Evolutionary conservation across 2,329 filamentous ascomycete genomes (phyloP).

Genomic region (Colletotrichum sp.): DNA sequence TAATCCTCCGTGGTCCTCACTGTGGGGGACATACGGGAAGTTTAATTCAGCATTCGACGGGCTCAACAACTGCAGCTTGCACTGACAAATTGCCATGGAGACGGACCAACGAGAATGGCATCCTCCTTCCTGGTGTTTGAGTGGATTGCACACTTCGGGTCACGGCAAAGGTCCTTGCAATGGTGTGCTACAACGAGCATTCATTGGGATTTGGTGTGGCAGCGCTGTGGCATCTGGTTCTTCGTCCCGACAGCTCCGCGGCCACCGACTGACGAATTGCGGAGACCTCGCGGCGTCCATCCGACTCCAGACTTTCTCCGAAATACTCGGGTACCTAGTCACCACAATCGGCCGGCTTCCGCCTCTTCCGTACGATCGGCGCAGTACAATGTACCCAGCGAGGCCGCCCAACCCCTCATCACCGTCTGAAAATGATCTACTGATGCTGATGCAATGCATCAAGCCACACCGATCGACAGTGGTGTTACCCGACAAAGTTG

Average conservation of each 20-base stretch:
- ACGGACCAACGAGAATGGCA: not conserved
- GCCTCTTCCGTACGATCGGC: conserved; percentile 1
- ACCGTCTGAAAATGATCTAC: not conserved
- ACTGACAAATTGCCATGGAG: not conserved
- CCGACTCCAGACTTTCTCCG: not conserved
- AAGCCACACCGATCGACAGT: conserved; percentile 18
- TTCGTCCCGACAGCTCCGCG: not conserved
- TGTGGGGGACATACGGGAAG: not conserved
- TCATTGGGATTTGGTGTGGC: not conserved
- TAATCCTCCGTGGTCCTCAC: not conserved
- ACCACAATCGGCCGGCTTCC: not conserved
- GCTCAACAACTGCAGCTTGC: not conserved
- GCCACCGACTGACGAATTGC: not conserved
- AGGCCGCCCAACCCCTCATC: conserved; percentile 1
- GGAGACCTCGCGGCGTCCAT: not conserved
- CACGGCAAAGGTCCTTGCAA: not conserved
- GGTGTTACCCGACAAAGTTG: not conserved
- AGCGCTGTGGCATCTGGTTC: not conserved
- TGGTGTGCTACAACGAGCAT: not conserved
- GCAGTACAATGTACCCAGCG: not conserved
- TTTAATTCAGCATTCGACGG: not conserved
- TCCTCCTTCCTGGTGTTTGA: not conserved
- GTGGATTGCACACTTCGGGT: not conserved
- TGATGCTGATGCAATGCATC: not conserved
- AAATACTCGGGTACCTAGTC: not conserved